Evolutionary conservation across 139 green algal species (phyloP), one percentile per base, ranked within the genome.

Genomic region (Tetradesmus lagerheimii): DNA sequence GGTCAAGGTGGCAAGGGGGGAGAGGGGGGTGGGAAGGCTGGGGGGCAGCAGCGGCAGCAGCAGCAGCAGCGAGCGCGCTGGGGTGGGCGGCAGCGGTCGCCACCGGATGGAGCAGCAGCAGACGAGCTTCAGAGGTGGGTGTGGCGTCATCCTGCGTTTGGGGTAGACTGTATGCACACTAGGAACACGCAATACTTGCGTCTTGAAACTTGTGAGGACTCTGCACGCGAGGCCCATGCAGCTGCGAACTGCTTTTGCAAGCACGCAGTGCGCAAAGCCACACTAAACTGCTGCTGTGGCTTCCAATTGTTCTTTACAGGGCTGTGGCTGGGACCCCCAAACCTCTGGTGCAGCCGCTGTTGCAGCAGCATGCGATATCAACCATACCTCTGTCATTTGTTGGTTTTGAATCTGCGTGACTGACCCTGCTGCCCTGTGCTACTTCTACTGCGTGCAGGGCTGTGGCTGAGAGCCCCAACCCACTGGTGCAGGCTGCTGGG

Each of bases 341-440:
- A n/a, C 80, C 34, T 15, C 80, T 86, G 45, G 80, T 86, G 66
- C 82, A 88, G 82, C 53, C 50, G 81, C 64, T 38, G 47, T n/a
- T n/a, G n/a, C n/a, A 34, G 47, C 34, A 25, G 81, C 71, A 3
- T n/a, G n/a, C n/a, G n/a, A n/a, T n/a, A n/a, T n/a, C n/a, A n/a
- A n/a, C n/a, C n/a, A n/a, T n/a, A n/a, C n/a, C n/a, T n/a, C n/a
- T n/a, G n/a, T n/a, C n/a, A n/a, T n/a, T n/a, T n/a, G n/a, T n/a
- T n/a, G n/a, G n/a, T n/a, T n/a, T n/a, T 57, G 45, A 57, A 57
- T 9, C 45, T 57, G 45, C 11, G 11, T 12, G 11, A 12, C 45
- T 57, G 45, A 9, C 14, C 23, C 57, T 71, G 57, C 57, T 71
- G 57, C 57, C 8, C 62, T 27, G 15, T 8, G 15, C 25, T 74